These are phyloP conservation scores for Medicago arabica DNA, from an alignment of 306 rosid species.

Conservation along the genomic window DNA sequence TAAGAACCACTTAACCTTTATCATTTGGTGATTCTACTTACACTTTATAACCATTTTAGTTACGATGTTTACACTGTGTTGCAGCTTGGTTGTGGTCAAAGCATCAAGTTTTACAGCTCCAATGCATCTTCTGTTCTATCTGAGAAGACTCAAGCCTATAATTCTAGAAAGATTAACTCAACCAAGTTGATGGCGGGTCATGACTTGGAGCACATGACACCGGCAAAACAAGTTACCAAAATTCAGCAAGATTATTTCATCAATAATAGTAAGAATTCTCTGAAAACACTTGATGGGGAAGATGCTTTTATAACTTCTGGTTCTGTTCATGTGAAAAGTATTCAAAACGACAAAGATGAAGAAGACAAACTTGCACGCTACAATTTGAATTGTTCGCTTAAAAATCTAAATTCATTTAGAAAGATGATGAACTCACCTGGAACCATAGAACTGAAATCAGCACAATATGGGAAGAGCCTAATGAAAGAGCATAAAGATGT, in stretches of 20 bases:
- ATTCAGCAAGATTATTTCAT: constrained; percentile 44
- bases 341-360: constrained; percentile 49
- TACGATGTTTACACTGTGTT: constrained; percentile 9
- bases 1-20: not conserved
- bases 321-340: constrained; percentile 41
- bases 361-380: constrained; percentile 40
- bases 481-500: constrained; percentile 41
- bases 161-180: constrained; percentile 46
- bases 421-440: constrained; percentile 38
- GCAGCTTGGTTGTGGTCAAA: constrained; percentile 50
- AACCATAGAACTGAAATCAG: constrained; percentile 44
- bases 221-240: constrained; percentile 37
- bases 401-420: constrained; percentile 43
- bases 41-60: constrained; percentile 19
- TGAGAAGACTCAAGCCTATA: constrained; percentile 49
- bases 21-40: not conserved
- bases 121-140: constrained; percentile 46
- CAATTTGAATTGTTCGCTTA: constrained; percentile 45
- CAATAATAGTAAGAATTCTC: constrained; percentile 42
- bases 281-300: constrained; percentile 42
- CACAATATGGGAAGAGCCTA: constrained; percentile 40
- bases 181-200: constrained; percentile 44
- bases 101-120: constrained; percentile 49
- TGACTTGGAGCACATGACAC: constrained; percentile 41
- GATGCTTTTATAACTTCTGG: constrained; percentile 45